Conservation (phyloP, 371 early-diverging fungal species). For the Conidiobolus incongruus region DNA sequence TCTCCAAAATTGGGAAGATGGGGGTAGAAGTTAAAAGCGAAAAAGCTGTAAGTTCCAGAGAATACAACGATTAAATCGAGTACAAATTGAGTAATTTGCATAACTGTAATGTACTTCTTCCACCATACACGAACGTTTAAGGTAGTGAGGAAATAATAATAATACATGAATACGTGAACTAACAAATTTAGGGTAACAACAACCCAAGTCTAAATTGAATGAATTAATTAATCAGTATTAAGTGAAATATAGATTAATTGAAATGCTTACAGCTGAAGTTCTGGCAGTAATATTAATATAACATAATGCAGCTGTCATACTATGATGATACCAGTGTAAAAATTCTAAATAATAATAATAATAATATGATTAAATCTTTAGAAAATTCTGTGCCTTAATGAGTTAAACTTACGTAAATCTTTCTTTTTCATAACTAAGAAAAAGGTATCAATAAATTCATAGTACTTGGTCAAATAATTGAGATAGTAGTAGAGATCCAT, state of each 20-base stretch:
- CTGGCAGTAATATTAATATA: slow-evolving; percentile 11
- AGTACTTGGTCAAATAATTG: slow-evolving; percentile 47
- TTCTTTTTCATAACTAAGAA: slow-evolving; percentile 46
- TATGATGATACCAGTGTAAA: slow-evolving; percentile 42
- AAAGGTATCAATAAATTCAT: slow-evolving; percentile 42
- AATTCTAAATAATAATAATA: slow-evolving; percentile 10
- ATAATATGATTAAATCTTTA: neutral
- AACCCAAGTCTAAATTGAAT: slow-evolving; percentile 20
- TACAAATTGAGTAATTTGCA: slow-evolving; percentile 36
- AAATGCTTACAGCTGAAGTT: slow-evolving; percentile 3
- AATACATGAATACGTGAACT: slow-evolving; percentile 41
- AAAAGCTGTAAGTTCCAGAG: neutral
- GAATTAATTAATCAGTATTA: slow-evolving; percentile 15
- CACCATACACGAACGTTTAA: slow-evolving; percentile 25
- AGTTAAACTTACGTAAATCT: slow-evolving; percentile 14
- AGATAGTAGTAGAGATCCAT: slow-evolving; percentile 35
- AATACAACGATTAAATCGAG: slow-evolving; percentile 12
- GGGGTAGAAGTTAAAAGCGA: slow-evolving; percentile 9
- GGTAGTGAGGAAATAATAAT: slow-evolving; percentile 23
- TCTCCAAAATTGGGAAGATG: slow-evolving; percentile 40
- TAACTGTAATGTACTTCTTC: slow-evolving; percentile 32
- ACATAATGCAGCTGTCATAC: slow-evolving; percentile 8
- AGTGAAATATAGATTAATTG: slow-evolving; percentile 8
- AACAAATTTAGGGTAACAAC: slow-evolving; percentile 24
- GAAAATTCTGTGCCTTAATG: no score